Percentiles rank a stretch among this genome's conserved stretches.
Conservation (phyloP, 1,284 basidiomycete genomes). For the Ustilago trichophora region DNA sequence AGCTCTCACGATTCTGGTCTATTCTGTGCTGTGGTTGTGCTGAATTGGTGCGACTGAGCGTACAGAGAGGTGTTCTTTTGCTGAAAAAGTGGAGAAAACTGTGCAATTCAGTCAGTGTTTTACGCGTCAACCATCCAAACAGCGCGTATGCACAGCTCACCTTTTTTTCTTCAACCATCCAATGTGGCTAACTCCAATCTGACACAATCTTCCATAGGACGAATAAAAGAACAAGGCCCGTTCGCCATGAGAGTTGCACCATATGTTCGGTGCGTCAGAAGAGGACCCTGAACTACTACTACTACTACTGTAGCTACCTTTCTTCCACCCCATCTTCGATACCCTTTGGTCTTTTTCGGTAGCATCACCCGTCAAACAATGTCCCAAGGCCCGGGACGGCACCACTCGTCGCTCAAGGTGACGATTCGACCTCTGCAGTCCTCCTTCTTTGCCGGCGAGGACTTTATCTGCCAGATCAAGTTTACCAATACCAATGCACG, state of each 20-base stretch:
- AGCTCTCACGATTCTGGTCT: no score
- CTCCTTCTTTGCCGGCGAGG: constrained; percentile 91
- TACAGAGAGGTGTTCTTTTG: no score
- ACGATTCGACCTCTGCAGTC: constrained; percentile 78
- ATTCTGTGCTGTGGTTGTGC: no score
- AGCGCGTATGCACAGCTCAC: no score
- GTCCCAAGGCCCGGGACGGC: constrained; percentile 4
- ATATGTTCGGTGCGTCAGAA: background rate
- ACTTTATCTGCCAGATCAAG: constrained; percentile 82
- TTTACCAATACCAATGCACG: constrained; percentile 79
- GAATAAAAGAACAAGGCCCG: no score
- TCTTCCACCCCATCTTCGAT: no score
- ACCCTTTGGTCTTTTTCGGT: background rate
- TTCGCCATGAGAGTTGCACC: no score
- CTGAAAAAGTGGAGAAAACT: constrained; percentile 7
- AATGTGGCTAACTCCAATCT: background rate
- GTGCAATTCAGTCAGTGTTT: constrained; percentile 2
- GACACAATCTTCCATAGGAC: background rate
- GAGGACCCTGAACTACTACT: background rate
- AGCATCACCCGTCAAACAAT: constrained; percentile 14
- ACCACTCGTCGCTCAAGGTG: constrained; percentile 65
- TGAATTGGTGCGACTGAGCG: no score
- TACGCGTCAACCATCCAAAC: no score
- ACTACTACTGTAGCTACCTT: no score
- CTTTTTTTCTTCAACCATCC: background rate